These are phyloP conservation scores for Calcarisporium arbuscula DNA, from an alignment of 2,329 filamentous ascomycete genomes.

Conservation along the genomic window DNA sequence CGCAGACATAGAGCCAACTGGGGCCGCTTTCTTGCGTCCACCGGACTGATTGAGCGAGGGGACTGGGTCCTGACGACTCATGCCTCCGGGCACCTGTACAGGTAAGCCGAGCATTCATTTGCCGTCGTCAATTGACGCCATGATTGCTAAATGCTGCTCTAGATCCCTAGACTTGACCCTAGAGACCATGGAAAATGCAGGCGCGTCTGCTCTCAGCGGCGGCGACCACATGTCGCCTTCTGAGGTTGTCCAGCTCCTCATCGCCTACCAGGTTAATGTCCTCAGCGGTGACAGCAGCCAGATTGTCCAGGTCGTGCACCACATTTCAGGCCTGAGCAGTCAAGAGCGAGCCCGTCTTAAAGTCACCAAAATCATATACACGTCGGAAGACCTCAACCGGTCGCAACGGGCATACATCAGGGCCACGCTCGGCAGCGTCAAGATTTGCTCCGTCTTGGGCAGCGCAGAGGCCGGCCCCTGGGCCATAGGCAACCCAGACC, in stretches of 20 bases:
- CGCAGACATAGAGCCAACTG: constrained; percentile 29
- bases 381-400: constrained; percentile 31
- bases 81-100: constrained; percentile 27
- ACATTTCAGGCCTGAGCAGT: constrained; percentile 23
- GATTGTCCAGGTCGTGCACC: constrained; percentile 27
- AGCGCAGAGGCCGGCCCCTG: constrained; percentile 38
- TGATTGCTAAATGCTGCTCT: too few relatives aligned
- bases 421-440: constrained; percentile 21
- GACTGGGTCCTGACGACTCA: constrained; percentile 36
- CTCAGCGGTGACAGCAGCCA: constrained; percentile 32
- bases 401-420: constrained; percentile 25
- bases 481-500: constrained; percentile 22
- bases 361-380: constrained; percentile 36
- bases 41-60: constrained; percentile 22
- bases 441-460: constrained; percentile 32
- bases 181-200: constrained; percentile 34
- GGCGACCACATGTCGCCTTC: constrained; percentile 21
- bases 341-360: constrained; percentile 17
- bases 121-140: too few relatives aligned
- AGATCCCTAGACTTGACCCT: constrained; percentile 33
- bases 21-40: constrained; percentile 23
- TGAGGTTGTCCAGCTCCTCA: constrained; percentile 19
- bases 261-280: constrained; percentile 28
- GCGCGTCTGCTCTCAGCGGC: constrained; percentile 30
- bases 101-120: too few relatives aligned